Percentiles rank a stretch among this genome's conserved stretches.
phyloP scores from a whole-genome alignment of 2,329 filamentous ascomycete genomes.

The Botrytis sinoallii region DNA sequence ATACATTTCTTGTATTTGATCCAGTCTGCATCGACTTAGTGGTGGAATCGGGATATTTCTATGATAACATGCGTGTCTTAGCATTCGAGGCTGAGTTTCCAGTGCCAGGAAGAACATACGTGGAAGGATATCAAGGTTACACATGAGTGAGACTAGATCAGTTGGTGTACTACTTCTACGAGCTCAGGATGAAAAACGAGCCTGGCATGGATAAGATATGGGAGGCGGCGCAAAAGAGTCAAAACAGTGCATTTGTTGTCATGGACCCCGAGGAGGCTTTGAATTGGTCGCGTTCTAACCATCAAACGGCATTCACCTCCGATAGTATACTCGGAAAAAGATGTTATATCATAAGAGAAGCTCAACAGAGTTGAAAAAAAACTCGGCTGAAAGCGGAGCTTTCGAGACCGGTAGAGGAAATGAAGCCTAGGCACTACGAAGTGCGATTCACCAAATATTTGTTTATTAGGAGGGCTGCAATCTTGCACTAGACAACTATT shows the following conservation, averaged over 20 bases:
- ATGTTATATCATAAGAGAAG: too few species aligned
- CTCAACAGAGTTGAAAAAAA: too few species aligned
- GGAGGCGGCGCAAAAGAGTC: constrained; percentile 16
- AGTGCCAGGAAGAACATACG: not conserved
- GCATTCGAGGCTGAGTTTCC: not conserved
- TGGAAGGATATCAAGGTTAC: constrained; percentile 4
- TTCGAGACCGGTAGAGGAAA: too few species aligned
- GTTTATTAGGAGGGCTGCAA: too few species aligned
- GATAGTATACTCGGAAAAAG: too few species aligned
- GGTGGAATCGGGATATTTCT: not conserved
- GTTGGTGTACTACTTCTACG: constrained; percentile 20
- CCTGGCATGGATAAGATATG: constrained; percentile 22
- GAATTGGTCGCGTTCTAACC: not conserved
- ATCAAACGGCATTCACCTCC: too few species aligned
- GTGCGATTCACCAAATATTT: too few species aligned
- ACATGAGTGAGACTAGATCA: constrained; percentile 10
- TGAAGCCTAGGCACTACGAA: too few species aligned
- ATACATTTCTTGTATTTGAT: constrained; percentile 10
- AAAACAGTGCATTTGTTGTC: constrained; percentile 15
- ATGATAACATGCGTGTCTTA: not conserved
- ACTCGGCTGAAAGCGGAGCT: too few species aligned
- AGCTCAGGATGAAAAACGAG: constrained; percentile 10
- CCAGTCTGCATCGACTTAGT: not conserved
- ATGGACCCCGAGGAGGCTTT: constrained; percentile 18
- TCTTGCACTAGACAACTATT: too few species aligned